Conservation (phyloP, 2,329 filamentous ascomycete genomes). For the Chrysoporthe cubensis region DNA sequence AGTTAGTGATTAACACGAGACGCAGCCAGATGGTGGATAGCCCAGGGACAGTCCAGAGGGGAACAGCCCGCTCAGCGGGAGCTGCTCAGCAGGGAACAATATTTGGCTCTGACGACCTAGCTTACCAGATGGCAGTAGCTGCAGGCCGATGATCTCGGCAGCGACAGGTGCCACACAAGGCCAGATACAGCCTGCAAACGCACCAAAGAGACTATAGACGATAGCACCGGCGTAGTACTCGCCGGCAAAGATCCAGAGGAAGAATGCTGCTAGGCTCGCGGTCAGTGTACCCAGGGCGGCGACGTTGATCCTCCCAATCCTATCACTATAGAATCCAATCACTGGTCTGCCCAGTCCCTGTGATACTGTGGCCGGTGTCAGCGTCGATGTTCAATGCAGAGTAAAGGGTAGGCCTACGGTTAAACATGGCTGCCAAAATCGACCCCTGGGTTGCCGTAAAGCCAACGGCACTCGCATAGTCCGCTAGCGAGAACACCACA, state of each 20-base stretch:
- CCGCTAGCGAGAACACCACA: conserved; percentile 75
- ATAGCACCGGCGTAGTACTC: conserved; percentile 67
- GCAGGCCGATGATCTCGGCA: conserved; percentile 74
- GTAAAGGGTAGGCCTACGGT: conserved; percentile 50
- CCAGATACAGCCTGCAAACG: conserved; percentile 74
- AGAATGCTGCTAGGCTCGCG: conserved; percentile 66
- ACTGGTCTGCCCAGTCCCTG: conserved; percentile 71
- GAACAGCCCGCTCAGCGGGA: background rate
- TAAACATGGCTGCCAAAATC: conserved; percentile 74
- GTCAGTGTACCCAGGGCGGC: conserved; percentile 67
- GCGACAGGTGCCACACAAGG: conserved; percentile 70
- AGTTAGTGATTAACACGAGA: background rate
- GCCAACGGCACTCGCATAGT: conserved; percentile 71
- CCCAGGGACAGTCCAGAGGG: background rate
- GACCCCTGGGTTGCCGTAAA: conserved; percentile 69
- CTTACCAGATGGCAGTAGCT: conserved; percentile 65
- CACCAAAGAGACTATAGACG: conserved; percentile 71
- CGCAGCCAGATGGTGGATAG: too few species aligned
- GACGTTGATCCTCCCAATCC: conserved; percentile 73
- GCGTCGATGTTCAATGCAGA: background rate
- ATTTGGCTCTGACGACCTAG: background rate
- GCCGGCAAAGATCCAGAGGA: conserved; percentile 74
- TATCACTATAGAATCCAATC: conserved; percentile 74
- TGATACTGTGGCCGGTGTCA: conserved; percentile 43
- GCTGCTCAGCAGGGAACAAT: background rate